phyloP scores from a whole-genome alignment of 352 stramenopile species.

The Pythium rishiriense region DNA sequence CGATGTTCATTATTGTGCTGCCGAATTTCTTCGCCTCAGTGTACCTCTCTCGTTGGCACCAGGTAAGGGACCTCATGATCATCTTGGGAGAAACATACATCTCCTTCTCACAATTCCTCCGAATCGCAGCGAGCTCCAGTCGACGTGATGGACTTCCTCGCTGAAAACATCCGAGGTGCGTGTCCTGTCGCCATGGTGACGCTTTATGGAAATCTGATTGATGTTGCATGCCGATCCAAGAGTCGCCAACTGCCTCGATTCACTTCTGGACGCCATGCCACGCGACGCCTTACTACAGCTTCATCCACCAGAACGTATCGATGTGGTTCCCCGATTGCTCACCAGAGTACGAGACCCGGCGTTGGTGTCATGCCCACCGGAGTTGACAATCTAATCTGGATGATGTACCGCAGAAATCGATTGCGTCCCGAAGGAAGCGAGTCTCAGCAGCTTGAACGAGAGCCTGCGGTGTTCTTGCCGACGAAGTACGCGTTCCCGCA shows the following conservation, averaged over 20 bases:
- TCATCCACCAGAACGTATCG: slow-evolving; percentile 77
- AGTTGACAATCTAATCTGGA: neutral
- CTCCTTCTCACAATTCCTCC: neutral
- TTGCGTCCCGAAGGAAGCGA: slow-evolving; percentile 56
- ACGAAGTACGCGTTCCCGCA: slow-evolving; percentile 51
- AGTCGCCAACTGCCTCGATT: slow-evolving; percentile 43
- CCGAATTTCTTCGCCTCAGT: slow-evolving; percentile 64
- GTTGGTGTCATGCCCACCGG: neutral
- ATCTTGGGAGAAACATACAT: neutral
- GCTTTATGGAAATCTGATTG: neutral
- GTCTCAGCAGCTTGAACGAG: slow-evolving; percentile 61
- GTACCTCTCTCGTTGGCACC: slow-evolving; percentile 72
- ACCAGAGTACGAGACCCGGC: slow-evolving; percentile 43
- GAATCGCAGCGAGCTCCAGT: slow-evolving; percentile 53
- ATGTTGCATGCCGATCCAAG: neutral
- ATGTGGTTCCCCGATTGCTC: slow-evolving; percentile 89
- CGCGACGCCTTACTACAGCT: slow-evolving; percentile 87
- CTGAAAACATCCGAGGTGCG: slow-evolving; percentile 54
- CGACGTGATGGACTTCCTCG: slow-evolving; percentile 83
- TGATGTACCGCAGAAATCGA: slow-evolving; percentile 47
- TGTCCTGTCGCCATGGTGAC: neutral
- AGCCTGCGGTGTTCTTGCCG: slow-evolving; percentile 52
- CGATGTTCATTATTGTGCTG: slow-evolving; percentile 51
- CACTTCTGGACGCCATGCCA: slow-evolving; percentile 88
- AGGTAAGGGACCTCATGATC: slow-evolving; percentile 18